These are phyloP conservation scores for Trichopus zeylanicus DNA, from an alignment of 116 monocot genomes.

Conservation along the genomic window DNA sequence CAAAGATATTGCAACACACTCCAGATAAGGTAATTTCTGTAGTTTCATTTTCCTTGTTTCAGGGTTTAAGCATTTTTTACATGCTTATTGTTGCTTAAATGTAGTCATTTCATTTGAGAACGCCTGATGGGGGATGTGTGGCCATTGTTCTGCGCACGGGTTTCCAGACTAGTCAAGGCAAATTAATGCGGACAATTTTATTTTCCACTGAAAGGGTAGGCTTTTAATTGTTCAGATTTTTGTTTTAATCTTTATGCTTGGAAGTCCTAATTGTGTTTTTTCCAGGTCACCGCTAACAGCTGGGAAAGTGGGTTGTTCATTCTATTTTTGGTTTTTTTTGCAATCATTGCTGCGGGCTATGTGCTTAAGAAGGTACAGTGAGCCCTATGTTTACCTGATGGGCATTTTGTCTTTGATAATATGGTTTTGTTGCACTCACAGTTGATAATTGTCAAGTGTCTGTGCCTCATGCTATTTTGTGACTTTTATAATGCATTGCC, in stretches of 20 bases:
- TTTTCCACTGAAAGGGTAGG: conserved; percentile 95
- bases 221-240: conserved; percentile 3
- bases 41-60: conserved; percentile 2
- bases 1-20: conserved; percentile 97
- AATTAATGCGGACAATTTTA: conserved; percentile 95
- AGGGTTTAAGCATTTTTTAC: neutral
- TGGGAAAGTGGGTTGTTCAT: conserved; percentile 98
- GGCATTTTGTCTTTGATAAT: neutral
- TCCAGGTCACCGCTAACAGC: conserved; percentile 96
- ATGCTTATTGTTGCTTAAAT: conserved; percentile 12
- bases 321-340: conserved; percentile 93
- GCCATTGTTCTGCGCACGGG: conserved; percentile 91
- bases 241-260: neutral
- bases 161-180: conserved; percentile 98
- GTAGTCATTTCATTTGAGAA: conserved; percentile 65
- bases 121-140: conserved; percentile 96
- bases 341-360: conserved; percentile 96
- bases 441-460: too few relatives aligned
- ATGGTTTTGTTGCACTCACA: too few relatives aligned
- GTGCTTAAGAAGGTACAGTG: conserved; percentile 84
- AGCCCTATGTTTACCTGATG: conserved; percentile 3
- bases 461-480: too few relatives aligned
- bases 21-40: conserved; percentile 77
- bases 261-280: conserved; percentile 12
- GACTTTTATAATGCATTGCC: neutral